Base-by-base conservation (phyloP, 2,329 filamentous ascomycete genomes). In the Diplodia mutila region DNA sequence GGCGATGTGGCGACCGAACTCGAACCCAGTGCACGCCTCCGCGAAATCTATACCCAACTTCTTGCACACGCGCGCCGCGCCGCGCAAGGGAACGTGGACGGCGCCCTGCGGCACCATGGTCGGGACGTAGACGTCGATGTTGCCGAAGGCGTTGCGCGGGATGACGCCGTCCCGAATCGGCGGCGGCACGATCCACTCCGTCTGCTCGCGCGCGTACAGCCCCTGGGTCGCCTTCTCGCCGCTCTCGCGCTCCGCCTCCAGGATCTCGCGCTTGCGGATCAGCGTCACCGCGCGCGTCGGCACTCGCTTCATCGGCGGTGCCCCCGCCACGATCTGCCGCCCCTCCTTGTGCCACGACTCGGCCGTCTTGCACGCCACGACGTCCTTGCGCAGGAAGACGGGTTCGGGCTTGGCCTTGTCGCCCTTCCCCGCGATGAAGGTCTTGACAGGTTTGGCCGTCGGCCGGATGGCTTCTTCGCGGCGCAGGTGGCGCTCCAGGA, bases 271-370 rank as follows among this genome's bases (percentile, higher is more conserved):
- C 73, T 93, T 91, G 25, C 95, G 87, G 64, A 93, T 92, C 2
- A 91, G 86, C 0, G 95, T 99, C 3, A 97, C 94, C 18, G 93
- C 95, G 51, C 95, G 91, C 76, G 95, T 93, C 0, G 94, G 93
- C 0, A 97, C 95, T 51, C 87, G 85, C 77, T 99, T 99, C 69
- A 97, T 80, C 0, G 95, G 92, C 59, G 88, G 81, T 71, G 91
- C 89, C 3, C 91, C 93, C 0, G 84, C 75, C 29, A 87, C 85
- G 3, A 95, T 89, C 29, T 89, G 90, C 12, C 94, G 87, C 0
- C 95, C 95, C 82, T 97, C 94, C 77, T 97, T 97, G 77, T 98
- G 95, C 95, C 95, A 99, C 1, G 92, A 97, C 77, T 99, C 95
- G 1, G 91, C 91, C 32, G 92, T 96, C 78, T 97, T 94, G 77